Evolutionary conservation across 2,329 filamentous ascomycete species (phyloP).

Genomic region (Fusarium algeriense): DNA sequence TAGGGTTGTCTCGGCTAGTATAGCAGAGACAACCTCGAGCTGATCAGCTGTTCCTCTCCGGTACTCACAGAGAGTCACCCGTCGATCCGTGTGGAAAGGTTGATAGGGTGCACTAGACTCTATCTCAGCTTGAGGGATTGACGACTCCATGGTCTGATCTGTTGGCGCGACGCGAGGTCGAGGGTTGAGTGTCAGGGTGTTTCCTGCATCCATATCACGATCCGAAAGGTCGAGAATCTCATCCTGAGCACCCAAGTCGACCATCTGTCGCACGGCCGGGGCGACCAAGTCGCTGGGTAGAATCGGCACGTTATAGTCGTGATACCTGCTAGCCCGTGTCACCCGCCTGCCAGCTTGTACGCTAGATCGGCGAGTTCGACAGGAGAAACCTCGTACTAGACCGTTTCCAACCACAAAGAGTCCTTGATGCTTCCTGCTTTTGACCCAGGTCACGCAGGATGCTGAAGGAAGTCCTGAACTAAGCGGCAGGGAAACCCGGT

Average conservation of each 20-base stretch:
- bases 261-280: constrained; percentile 66
- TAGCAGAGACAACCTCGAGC: constrained; percentile 53
- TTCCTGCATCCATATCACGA: constrained; percentile 65
- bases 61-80: constrained; percentile 83
- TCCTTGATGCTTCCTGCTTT: constrained; percentile 70
- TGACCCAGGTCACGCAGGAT: constrained; percentile 74
- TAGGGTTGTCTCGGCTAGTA: constrained; percentile 57
- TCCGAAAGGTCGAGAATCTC: constrained; percentile 67
- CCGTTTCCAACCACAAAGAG: constrained; percentile 76
- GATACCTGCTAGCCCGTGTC: constrained; percentile 68
- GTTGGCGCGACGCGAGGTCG: constrained; percentile 52
- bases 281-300: constrained; percentile 71
- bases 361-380: constrained; percentile 66
- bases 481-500: constrained; percentile 76
- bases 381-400: constrained; percentile 73
- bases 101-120: constrained; percentile 97
- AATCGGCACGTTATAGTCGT: constrained; percentile 74
- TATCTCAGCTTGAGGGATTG: constrained; percentile 83
- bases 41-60: constrained; percentile 51
- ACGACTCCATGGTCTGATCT: constrained; percentile 68
- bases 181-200: constrained; percentile 64
- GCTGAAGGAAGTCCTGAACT: constrained; percentile 66
- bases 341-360: constrained; percentile 66
- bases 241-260: constrained; percentile 64
- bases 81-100: constrained; percentile 91